Evolutionary conservation across 2,329 filamentous ascomycete genomes (phyloP), one percentile per base, ranked within the genome.

Genomic region (Aspergillus sp.): DNA sequence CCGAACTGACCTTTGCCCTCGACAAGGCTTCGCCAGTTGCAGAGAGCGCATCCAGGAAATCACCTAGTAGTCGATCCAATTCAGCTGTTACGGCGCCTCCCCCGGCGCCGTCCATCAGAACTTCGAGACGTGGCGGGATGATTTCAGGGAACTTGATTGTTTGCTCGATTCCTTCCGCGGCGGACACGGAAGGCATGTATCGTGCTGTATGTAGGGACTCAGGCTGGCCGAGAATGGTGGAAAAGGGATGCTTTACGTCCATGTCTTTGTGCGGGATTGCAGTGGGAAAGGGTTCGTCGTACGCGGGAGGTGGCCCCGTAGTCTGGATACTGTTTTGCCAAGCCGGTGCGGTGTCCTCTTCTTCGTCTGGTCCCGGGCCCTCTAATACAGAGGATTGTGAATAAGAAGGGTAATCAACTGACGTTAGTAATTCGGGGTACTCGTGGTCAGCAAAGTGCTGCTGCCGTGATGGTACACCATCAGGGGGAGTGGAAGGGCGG

Each of bases 371-470:
- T 65, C 80, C 57, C 71, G 85, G 71, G 74, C 83, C 60, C 74
- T 83, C 55, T 0, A 85, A 80, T 0, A 83, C 76, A 0, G 75
- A 83, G 2, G 84, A 83, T 56, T 79, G 80, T 30, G 85, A 80
- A 75, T 74, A 71, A 26, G 68, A 67, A 75, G 81, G 53, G 73
- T 83, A 54, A n/a, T 74, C 30, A 69, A 72, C 7, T 73, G 83
- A 64, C 71, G 80, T 20, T 75, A 82, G 6, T 62, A 78, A 32
- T 66, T 74, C 5, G 62, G 81, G 9, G 78, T 81, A 63, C 45
- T 74, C 48, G 55, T 77, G 32, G 79, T 66, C 57, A 17, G 62
- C 81, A 68, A 83, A 83, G 24, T 60, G 56, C 22, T 57, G 56
- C 50, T 51, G 62, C 18, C 58, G 58, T 24, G 55, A 48, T 15